These are phyloP conservation scores for Cryptosporidium xiaoi DNA, from an alignment of 169 alveolate species.

Conservation along the genomic window DNA sequence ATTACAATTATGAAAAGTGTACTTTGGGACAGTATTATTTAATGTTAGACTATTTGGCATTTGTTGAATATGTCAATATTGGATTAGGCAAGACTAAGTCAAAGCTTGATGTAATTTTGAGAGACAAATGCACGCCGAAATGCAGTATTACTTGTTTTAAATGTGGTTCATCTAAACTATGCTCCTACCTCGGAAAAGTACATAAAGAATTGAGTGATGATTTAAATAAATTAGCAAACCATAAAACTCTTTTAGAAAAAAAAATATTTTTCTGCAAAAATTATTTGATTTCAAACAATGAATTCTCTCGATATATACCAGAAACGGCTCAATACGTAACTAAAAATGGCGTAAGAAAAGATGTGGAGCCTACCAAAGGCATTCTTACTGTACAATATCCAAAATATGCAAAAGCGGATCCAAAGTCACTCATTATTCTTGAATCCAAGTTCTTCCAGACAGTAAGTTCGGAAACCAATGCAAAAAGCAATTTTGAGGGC, in stretches of 20 bases:
- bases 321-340: slow-evolving; percentile 35
- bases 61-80: neutral
- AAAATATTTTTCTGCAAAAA: neutral
- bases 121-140: neutral
- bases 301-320: slow-evolving; percentile 14
- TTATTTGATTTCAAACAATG: slow-evolving; percentile 5
- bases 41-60: slow-evolving; percentile 2
- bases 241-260: neutral
- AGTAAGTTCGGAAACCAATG: too few species aligned
- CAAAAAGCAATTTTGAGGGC: too few species aligned
- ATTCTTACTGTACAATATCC: too few species aligned
- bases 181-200: neutral
- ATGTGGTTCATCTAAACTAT: neutral
- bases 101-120: too few species aligned
- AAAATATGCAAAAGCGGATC: too few species aligned
- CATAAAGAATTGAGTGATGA: neutral
- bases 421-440: too few species aligned
- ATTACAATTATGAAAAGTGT: neutral
- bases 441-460: too few species aligned
- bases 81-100: neutral
- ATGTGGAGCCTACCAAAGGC: too few species aligned
- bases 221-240: neutral
- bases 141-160: neutral
- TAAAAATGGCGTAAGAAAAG: neutral
- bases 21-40: slow-evolving; percentile 32